Evolutionary conservation across 1,139 yeast species (phyloP).

Genomic region (Blastobotrys raffinosifermentans): DNA sequence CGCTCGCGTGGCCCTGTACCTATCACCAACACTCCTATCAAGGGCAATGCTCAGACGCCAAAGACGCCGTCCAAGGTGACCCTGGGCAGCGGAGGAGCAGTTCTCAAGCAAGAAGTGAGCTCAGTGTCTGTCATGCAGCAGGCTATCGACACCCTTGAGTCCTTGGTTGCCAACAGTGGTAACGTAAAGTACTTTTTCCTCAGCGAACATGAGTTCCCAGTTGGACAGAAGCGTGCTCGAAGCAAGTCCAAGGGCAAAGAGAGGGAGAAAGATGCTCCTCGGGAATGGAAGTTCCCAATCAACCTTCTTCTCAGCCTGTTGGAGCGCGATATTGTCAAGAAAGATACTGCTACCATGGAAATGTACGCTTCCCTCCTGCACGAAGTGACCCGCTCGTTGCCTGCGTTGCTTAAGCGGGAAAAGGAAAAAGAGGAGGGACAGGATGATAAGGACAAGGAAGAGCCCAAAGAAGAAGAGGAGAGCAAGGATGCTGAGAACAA

Average conservation of each 20-base stretch:
- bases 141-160: slow-evolving; percentile 68
- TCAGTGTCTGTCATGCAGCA: slow-evolving; percentile 72
- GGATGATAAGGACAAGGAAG: slow-evolving; percentile 15
- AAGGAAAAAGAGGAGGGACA: slow-evolving; percentile 16
- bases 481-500: slow-evolving; percentile 7
- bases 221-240: slow-evolving; percentile 41
- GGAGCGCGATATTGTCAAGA: slow-evolving; percentile 57
- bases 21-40: slow-evolving; percentile 13
- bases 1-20: slow-evolving; percentile 23
- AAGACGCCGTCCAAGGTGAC: slow-evolving; percentile 18
- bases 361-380: slow-evolving; percentile 68
- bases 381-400: slow-evolving; percentile 69
- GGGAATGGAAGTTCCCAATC: slow-evolving; percentile 59
- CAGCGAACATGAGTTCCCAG: slow-evolving; percentile 69
- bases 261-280: slow-evolving; percentile 35
- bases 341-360: slow-evolving; percentile 73
- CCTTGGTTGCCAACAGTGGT: slow-evolving; percentile 60
- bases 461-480: slow-evolving; percentile 11
- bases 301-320: slow-evolving; percentile 60
- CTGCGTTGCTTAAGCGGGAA: slow-evolving; percentile 26
- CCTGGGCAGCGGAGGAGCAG: slow-evolving; percentile 40
- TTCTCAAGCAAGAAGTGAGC: slow-evolving; percentile 50
- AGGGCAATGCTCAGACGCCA: not conserved
- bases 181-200: slow-evolving; percentile 71
- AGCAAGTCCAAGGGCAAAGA: slow-evolving; percentile 31